Evolutionary conservation across 1,284 basidiomycete genomes (phyloP).

Genomic region (Apiotrichum mycotoxinovorans): DNA sequence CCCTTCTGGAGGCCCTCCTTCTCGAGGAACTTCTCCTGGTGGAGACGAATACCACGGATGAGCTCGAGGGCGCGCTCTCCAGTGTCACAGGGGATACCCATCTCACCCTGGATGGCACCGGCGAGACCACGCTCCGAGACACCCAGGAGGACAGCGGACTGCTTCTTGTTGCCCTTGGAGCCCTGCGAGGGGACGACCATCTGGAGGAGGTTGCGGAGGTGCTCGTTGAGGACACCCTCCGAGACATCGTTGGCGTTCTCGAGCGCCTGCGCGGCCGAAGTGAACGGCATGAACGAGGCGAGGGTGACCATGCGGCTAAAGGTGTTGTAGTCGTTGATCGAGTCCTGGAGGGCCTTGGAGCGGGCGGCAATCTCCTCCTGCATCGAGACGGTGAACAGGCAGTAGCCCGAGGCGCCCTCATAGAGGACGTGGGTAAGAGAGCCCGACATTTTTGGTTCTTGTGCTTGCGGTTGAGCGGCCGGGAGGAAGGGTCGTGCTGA

Average conservation of each 20-base stretch:
- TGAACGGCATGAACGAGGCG: conserved; percentile 91
- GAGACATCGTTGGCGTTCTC: conserved; percentile 97
- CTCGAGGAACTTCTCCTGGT: conserved; percentile 80
- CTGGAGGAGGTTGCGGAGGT: conserved; percentile 81
- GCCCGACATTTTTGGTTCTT: conserved; percentile 45
- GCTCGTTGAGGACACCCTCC: conserved; percentile 89
- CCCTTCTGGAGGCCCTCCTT: conserved; percentile 67
- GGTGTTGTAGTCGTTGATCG: conserved; percentile 79
- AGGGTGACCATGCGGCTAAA: conserved; percentile 94
- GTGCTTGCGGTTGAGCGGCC: background rate
- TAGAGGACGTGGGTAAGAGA: conserved; percentile 79
- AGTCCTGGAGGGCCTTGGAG: conserved; percentile 77
- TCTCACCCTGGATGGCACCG: conserved; percentile 71
- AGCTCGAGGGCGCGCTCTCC: conserved; percentile 85
- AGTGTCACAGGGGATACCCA: conserved; percentile 77
- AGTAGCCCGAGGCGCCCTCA: conserved; percentile 93
- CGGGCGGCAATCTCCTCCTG: conserved; percentile 85
- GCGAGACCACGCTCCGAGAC: conserved; percentile 79
- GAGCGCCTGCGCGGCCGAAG: conserved; percentile 88
- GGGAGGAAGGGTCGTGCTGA: conserved; percentile 4
- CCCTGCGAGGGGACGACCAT: conserved; percentile 70
- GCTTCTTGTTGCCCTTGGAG: conserved; percentile 61
- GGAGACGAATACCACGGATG: conserved; percentile 88
- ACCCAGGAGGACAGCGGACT: conserved; percentile 69
- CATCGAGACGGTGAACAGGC: conserved; percentile 84